phyloP scores from a whole-genome alignment of 495 filamentous ascomycete species.

The Pseudoneurospora amorphoporcata region DNA sequence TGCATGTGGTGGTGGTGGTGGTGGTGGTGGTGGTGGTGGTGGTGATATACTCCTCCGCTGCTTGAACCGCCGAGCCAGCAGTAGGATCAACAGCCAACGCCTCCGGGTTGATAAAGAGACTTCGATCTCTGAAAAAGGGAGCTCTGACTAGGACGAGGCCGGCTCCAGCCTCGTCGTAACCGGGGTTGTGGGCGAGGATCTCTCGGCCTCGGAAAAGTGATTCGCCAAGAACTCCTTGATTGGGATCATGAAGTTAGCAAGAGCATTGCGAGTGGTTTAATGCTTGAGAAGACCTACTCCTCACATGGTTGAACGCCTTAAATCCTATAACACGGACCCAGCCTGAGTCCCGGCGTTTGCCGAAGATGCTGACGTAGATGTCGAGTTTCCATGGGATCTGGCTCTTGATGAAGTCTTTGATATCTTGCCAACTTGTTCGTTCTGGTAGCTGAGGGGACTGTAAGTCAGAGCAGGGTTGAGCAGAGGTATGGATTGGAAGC shows the following conservation, averaged over 20 bases:
- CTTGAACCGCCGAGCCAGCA: neutral
- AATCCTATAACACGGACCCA: slow-evolving; percentile 10
- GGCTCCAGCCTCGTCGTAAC: neutral
- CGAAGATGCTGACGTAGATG: neutral
- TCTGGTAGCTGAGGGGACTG: neutral
- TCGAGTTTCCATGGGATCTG: slow-evolving; percentile 1
- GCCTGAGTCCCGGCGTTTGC: neutral
- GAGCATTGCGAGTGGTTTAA: neutral
- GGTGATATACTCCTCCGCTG: neutral
- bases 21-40: neutral
- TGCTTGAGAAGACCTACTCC: neutral
- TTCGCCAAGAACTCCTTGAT: neutral
- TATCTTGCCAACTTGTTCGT: neutral
- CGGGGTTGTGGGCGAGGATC: neutral
- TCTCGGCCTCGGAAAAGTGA: neutral
- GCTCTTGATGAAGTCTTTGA: slow-evolving; percentile 4
- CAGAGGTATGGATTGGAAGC: neutral
- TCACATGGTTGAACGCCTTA: neutral
- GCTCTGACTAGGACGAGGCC: slow-evolving; percentile 1
- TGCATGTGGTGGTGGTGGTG: neutral
- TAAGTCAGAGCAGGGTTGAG: neutral
- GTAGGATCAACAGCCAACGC: neutral
- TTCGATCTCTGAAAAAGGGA: neutral
- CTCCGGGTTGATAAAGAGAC: neutral
- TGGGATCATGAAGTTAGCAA: neutral